Conservation (phyloP, 371 early-diverging fungal genomes). For the Mortierella polycephala region DNA sequence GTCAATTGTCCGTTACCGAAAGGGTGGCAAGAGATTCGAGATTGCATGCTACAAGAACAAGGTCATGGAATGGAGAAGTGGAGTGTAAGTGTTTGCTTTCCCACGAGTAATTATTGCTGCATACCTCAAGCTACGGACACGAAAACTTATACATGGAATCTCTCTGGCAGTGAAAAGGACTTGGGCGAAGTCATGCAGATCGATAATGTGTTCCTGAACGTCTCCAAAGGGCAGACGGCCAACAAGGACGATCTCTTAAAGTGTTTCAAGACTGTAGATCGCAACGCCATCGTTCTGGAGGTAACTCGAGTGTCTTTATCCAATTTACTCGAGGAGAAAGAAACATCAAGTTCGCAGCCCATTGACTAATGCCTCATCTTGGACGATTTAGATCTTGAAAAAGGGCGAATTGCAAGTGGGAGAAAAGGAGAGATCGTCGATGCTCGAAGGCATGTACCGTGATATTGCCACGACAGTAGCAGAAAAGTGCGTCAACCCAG, state of each 20-base stretch:
- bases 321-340: neutral
- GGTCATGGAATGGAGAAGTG: constrained; percentile 95
- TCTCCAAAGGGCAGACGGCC: constrained; percentile 96
- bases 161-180: constrained; percentile 85
- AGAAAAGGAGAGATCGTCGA: constrained; percentile 92
- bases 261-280: constrained; percentile 90
- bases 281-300: constrained; percentile 85
- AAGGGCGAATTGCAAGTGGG: constrained; percentile 97
- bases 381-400: constrained; percentile 77
- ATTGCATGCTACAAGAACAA: constrained; percentile 99
- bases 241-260: constrained; percentile 87
- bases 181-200: constrained; percentile 96
- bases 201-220: constrained; percentile 92
- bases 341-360: neutral
- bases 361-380: neutral
- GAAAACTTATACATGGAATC: neutral
- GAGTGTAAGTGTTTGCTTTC: constrained; percentile 74
- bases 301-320: constrained; percentile 45
- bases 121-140: neutral
- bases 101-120: neutral
- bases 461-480: constrained; percentile 96
- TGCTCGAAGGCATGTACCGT: constrained; percentile 80
- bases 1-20: constrained; percentile 93
- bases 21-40: constrained; percentile 98
- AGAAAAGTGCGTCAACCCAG: constrained; percentile 95